Conservation (phyloP, 352 stramenopile species). For the Globisporangium cederbergense region DNA sequence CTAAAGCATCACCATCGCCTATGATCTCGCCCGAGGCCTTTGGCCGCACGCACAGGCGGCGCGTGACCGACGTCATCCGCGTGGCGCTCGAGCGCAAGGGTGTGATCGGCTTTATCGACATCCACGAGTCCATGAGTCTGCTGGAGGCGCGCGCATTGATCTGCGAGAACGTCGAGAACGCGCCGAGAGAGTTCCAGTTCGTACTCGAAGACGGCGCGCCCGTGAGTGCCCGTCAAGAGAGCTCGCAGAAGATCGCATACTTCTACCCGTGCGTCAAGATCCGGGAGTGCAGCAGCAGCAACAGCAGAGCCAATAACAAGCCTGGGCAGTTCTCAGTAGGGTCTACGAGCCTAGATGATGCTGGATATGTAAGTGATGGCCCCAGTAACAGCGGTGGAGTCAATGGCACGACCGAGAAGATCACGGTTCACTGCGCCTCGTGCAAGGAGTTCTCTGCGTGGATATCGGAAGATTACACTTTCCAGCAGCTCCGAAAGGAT, state of each 20-base stretch:
- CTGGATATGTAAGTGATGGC: background rate
- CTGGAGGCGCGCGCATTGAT: conserved; percentile 57
- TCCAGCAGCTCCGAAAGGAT: conserved; percentile 68
- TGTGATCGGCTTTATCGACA: conserved; percentile 75
- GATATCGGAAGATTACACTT: conserved; percentile 72
- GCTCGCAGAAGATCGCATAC: conserved; percentile 47
- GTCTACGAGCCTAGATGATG: conserved; percentile 1
- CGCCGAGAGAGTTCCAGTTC: conserved; percentile 65
- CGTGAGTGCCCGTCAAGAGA: conserved; percentile 59
- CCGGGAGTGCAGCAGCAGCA: conserved; percentile 33
- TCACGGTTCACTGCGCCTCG: conserved; percentile 44
- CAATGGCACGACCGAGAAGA: conserved; percentile 32
- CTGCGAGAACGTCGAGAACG: conserved; percentile 66
- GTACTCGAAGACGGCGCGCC: conserved; percentile 60
- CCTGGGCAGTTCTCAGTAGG: conserved; percentile 9
- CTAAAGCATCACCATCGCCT: background rate
- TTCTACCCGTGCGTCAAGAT: conserved; percentile 76
- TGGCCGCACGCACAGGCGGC: conserved; percentile 35
- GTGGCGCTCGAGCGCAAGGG: conserved; percentile 57
- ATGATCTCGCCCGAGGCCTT: conserved; percentile 65
- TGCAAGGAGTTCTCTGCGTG: conserved; percentile 64
- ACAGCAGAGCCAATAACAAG: conserved; percentile 1
- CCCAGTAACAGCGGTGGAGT: conserved; percentile 1
- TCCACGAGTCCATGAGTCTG: conserved; percentile 60
- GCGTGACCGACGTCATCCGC: conserved; percentile 55